Evolutionary conservation across 441 rosid genomes (phyloP).

Genomic region (Adansonia grandidieri): DNA sequence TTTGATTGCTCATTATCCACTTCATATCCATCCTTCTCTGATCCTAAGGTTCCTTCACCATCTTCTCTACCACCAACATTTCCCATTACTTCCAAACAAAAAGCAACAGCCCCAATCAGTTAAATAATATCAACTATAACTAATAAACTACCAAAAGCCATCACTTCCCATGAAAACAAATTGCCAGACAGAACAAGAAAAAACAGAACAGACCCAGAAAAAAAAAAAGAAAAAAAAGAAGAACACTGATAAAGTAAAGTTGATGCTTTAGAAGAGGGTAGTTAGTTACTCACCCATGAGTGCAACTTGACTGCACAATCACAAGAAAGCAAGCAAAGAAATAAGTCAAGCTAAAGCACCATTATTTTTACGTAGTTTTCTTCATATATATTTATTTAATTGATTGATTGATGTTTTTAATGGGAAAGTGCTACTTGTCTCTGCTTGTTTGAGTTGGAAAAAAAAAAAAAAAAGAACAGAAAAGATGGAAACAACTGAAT

Average conservation of each 20-base stretch:
- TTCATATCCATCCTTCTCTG: constrained; percentile 26
- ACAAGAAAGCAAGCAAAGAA: constrained; percentile 32
- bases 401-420: constrained; percentile 24
- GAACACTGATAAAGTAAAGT: neutral
- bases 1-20: constrained; percentile 37
- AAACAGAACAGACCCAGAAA: constrained; percentile 23
- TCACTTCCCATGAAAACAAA: constrained; percentile 21
- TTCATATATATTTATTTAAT: constrained; percentile 13
- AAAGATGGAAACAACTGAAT: neutral
- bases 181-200: neutral
- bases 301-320: constrained; percentile 38
- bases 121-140: constrained; percentile 14
- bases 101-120: constrained; percentile 28
- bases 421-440: constrained; percentile 43
- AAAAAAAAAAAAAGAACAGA: neutral
- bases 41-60: constrained; percentile 50
- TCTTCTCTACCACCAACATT: constrained; percentile 59
- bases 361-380: constrained; percentile 21
- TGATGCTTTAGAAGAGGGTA: neutral
- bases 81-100: constrained; percentile 55
- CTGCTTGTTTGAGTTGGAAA: constrained; percentile 3
- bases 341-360: constrained; percentile 34
- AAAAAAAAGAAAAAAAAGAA: neutral
- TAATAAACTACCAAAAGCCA: constrained; percentile 16
- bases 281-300: constrained; percentile 42